Base-by-base conservation (phyloP, 805 yeast genomes). In the Starmerella riodocensis region DNA sequence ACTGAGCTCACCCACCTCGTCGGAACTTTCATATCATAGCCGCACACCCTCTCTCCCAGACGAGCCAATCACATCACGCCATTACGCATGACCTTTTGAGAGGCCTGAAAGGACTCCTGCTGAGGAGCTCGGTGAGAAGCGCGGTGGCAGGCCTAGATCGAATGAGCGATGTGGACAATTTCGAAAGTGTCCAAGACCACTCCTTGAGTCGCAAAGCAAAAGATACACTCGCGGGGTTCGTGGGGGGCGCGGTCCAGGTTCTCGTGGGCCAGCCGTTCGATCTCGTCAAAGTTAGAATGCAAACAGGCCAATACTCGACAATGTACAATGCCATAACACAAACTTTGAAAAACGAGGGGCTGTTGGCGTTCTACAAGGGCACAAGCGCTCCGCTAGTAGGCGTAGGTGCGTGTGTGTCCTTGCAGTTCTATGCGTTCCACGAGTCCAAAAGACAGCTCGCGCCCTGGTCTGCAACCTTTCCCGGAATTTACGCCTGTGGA, bases 371-470 rank as follows among this genome's bases (percentile, higher is more conserved):
- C 49, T 76, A 76, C 57, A 62, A 76, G 53, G 82, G 82, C 17
- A 77, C 79, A 5, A 60, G 76, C 35, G 80, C 80, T 3, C 82
- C 82, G n/a, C 62, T 76, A 38, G 46, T 76, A 33, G 81, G 82
- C 6, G 83, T 76, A 4, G 75, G 81, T 0, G 75, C 71, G 1
- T 76, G 83, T 60, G 83, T 76, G 6, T 73, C 79, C 2, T 59
- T 75, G 24, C 83, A 76, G 51, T 76, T 76, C 54, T 76, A 75
- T 50, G 81, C 83, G 1, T 78, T 75, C 51, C 80, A 74, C 52
- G 83, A 76, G 52, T 66, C 79, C 26, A 73, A 71, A 51, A 61
- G 88, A 42, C 79, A 72, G 53, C 47, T 76, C 19, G 42, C 50
- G 2, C 45, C 45, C n/a, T 43, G 45, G 46, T 33, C 46, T 4